A percentile compares a stretch with the other conserved stretches of the same genome.
phyloP scores from a whole-genome alignment of 306 rosid genomes.

The Fragaria vesca region DNA sequence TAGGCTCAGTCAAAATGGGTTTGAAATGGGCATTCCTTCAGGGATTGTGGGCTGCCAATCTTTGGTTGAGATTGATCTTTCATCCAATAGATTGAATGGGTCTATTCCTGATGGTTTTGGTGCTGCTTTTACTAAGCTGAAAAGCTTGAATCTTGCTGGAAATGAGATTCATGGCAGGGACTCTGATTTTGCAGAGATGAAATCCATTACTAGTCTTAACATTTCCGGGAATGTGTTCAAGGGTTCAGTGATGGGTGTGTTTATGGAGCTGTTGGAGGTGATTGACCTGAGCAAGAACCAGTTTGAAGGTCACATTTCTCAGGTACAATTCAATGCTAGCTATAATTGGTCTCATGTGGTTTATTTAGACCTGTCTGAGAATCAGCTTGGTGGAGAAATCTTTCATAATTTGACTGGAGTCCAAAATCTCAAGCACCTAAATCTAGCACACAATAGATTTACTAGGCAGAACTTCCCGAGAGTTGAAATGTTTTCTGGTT shows the following conservation, averaged over 20 bases:
- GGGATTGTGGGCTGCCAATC: conserved; percentile 66
- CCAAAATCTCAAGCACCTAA: conserved; percentile 65
- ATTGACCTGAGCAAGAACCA: conserved; percentile 86
- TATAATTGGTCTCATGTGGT: conserved; percentile 68
- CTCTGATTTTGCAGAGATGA: conserved; percentile 58
- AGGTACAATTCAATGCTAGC: conserved; percentile 64
- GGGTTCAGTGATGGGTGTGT: conserved; percentile 69
- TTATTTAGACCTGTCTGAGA: conserved; percentile 88
- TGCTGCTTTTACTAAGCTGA: conserved; percentile 73
- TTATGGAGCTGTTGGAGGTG: conserved; percentile 63
- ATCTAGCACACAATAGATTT: conserved; percentile 82
- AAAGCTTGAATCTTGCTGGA: conserved; percentile 71
- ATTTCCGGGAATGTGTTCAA: conserved; percentile 73
- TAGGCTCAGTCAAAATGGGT: conserved; percentile 62
- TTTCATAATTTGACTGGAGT: conserved; percentile 51
- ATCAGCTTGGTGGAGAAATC: conserved; percentile 72
- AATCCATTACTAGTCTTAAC: conserved; percentile 63
- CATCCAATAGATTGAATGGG: conserved; percentile 72
- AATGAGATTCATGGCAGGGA: conserved; percentile 57
- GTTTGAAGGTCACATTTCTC: conserved; percentile 76
- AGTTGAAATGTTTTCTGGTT: conserved; percentile 43
- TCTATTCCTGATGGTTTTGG: conserved; percentile 82
- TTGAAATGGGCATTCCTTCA: conserved; percentile 52
- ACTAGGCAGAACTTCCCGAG: conserved; percentile 58
- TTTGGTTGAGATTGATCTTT: conserved; percentile 68